Evolutionary conservation across 768 basidiomycete genomes (phyloP), one percentile per base, ranked within the genome.

Genomic region (Lyophyllum decastes): DNA sequence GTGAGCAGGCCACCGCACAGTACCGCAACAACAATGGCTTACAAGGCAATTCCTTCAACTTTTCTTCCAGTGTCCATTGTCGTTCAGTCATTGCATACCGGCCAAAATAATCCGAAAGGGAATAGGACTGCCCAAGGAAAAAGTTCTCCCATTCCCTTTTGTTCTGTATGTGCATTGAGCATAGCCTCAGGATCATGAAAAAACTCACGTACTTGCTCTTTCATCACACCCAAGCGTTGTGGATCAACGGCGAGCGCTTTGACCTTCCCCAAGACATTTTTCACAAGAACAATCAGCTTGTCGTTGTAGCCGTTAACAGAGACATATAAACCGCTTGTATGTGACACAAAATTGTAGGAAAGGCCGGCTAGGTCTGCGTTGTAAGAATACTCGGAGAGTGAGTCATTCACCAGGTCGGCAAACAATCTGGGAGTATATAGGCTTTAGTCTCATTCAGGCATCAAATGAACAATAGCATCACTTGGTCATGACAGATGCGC

Each of bases 291-390:
- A 7, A 84, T 75, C 61, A 93, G 77, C 72, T 96, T 98, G 73
- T 98, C 95, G 67, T 94, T 95, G 75, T 97, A 98, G 6, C 97
- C 97, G 46, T 78, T 82, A 53, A 93, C 76, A 2, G 80, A 76
- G 45, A 97, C 71, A 41, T 77, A 82, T 48, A 97, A 69, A 1
- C 92, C 91, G 12, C 86, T 86, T 2, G 79, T 76, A 61, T 86
- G 81, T 11, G 81, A 76, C 24, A 80, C 73, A 59, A 95, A 80
- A 60, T 74, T 80, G 71, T 95, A 98, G 4, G 78, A 76, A 34
- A 98, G 79, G 25, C 95, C 95, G 14, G 96, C 97, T 24, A 98
- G 82, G 41, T 91, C 89, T 11, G 97, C 97, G 66, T 95, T 89
- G 68, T 98, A 98, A 0, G 92, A 78, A 64, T 90, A 94, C 73